A percentile compares a stretch with the other conserved stretches of the same genome.
Conservation (phyloP, 768 basidiomycete genomes). For the Mycena latifolia region DNA sequence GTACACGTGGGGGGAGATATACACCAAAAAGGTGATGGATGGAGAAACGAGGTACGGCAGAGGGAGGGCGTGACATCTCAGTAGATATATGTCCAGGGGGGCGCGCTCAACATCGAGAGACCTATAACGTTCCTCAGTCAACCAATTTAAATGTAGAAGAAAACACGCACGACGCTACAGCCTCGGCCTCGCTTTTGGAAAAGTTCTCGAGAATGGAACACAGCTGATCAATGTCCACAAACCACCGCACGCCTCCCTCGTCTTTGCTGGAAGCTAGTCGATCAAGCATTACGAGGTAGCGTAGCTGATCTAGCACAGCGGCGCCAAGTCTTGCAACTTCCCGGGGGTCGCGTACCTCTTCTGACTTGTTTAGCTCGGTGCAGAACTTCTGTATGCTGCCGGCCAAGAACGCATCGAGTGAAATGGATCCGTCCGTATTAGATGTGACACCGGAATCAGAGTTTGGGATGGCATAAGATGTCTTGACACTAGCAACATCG, state of each 20-base stretch:
- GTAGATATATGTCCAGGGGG: slow-evolving; percentile 80
- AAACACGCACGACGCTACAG: slow-evolving; percentile 64
- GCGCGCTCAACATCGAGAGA: slow-evolving; percentile 53
- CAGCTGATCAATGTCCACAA: slow-evolving; percentile 72
- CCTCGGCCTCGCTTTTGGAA: slow-evolving; percentile 65
- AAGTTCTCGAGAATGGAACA: slow-evolving; percentile 62
- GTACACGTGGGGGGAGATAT: slow-evolving; percentile 78
- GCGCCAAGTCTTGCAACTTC: slow-evolving; percentile 64
- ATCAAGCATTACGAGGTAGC: slow-evolving; percentile 81
- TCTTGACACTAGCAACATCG: slow-evolving; percentile 71
- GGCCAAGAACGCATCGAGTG: slow-evolving; percentile 74
- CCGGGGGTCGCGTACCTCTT: slow-evolving; percentile 61
- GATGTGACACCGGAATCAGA: slow-evolving; percentile 50
- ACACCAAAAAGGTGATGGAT: slow-evolving; percentile 78
- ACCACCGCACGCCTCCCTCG: slow-evolving; percentile 80
- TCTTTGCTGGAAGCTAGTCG: slow-evolving; percentile 71
- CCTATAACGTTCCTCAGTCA: slow-evolving; percentile 43
- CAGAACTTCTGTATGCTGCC: slow-evolving; percentile 69
- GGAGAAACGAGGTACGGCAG: slow-evolving; percentile 79
- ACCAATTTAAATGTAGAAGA: slow-evolving; percentile 5
- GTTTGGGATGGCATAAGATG: slow-evolving; percentile 74
- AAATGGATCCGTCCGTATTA: slow-evolving; percentile 63
- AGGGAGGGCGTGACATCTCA: slow-evolving; percentile 75
- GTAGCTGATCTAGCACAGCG: slow-evolving; percentile 66
- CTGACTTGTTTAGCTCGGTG: slow-evolving; percentile 68